Evolutionary conservation across 495 filamentous ascomycete species (phyloP).

Genomic region (Lasiosphaeris hirsuta): DNA sequence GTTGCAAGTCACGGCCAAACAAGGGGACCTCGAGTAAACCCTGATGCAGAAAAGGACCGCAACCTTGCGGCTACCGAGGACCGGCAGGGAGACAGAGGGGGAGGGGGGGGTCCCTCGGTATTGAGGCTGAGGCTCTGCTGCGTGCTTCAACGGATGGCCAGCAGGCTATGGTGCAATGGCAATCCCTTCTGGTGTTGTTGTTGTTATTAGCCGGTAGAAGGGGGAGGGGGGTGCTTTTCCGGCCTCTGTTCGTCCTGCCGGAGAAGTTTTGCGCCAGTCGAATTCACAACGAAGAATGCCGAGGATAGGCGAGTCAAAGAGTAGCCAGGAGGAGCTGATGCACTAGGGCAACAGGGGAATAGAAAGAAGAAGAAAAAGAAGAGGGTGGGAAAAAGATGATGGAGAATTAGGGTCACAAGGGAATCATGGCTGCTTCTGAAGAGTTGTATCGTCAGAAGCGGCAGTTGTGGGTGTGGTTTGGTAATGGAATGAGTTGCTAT

Average conservation of each 20-base stretch:
- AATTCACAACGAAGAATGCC: constrained; percentile 28
- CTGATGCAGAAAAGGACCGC: not conserved
- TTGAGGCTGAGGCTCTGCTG: constrained; percentile 17
- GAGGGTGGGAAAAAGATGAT: constrained; percentile 11
- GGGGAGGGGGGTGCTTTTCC: constrained; percentile 5
- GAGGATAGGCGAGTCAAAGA: constrained; percentile 23
- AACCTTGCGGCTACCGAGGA: constrained; percentile 11
- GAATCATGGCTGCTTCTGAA: constrained; percentile 22
- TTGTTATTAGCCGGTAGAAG: constrained; percentile 16
- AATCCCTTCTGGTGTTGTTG: not conserved
- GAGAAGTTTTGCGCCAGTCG: constrained; percentile 11
- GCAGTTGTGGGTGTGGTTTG: constrained; percentile 11
- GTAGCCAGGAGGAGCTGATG: not conserved
- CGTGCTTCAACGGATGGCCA: constrained; percentile 3
- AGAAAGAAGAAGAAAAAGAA: constrained; percentile 12
- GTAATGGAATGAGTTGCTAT: constrained; percentile 4
- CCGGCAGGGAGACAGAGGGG: not conserved
- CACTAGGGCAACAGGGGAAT: not conserved
- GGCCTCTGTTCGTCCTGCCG: constrained; percentile 6
- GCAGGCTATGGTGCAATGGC: constrained; percentile 11
- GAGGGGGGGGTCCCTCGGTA: constrained; percentile 1
- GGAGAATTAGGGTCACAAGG: constrained; percentile 18
- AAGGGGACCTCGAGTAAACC: no score
- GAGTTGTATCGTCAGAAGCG: constrained; percentile 12
- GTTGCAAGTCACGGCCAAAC: no score